Base-by-base conservation (phyloP, 139 green algal species). In the Haematococcus lacustris region DNA sequence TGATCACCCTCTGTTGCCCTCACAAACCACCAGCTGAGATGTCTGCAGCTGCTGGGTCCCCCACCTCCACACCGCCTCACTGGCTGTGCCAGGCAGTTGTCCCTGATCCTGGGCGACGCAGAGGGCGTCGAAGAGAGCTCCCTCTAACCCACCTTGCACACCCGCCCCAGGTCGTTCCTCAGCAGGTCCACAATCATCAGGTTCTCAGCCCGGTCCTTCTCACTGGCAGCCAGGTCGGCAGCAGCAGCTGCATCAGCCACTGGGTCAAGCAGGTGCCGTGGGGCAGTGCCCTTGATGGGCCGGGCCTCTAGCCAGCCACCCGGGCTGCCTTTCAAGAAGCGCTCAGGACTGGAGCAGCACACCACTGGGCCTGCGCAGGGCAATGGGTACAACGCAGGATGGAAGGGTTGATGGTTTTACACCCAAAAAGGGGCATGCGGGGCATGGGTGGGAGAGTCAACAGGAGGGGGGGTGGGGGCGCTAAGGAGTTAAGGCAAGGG, bases 181-280 rank as follows among this genome's bases (percentile, higher is more conserved):
- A 99, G 83, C 73, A 99, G 86, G 85, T 99, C 95, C 50, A 98
- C 94, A 51, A 99, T 99, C 95, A 99, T 99, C 32, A 99, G 83
- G 75, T 99, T 99, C 80, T 99, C 95, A 7, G 94, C 91, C 3
- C 92, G 85, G 70, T 97, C 81, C 85, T 98, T 99, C 63, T 94
- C 91, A 26, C 84, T 93, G 47, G 53, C 33, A 34, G 70, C 72
- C 32, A 94, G 82, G 51, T 70, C 79, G 39, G 63, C 68, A 21
- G 81, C 83, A 32, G 88, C 76, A 2, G 73, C 68, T 34, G 68
- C 76, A 71, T 98, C 95, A 3, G 82, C 73, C 5, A 74, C 73
- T 2, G 83, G 64, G 43, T 53, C 32, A 37, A 4, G 2, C 30
- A n/a, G 40, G 3, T 28, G 30, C 3, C 64, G 63, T 37, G 73